Conservation (phyloP, 352 stramenopile species). For the Phytophthora pisi region DNA sequence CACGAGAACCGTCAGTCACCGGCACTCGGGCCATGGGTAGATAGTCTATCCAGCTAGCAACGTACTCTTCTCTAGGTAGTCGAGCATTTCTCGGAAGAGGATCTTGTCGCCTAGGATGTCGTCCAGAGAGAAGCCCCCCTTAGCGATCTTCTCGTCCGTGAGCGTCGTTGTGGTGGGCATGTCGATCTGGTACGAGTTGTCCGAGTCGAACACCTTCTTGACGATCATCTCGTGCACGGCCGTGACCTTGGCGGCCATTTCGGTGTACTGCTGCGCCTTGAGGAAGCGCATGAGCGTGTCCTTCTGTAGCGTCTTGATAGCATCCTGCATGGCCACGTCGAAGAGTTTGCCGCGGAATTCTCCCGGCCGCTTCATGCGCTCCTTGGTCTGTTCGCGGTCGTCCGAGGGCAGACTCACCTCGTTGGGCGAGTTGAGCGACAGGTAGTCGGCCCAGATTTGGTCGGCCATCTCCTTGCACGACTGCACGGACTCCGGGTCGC, state of each 20-base stretch:
- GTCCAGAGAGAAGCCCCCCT: slow-evolving; percentile 74
- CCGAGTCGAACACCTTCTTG: slow-evolving; percentile 68
- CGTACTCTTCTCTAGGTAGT: slow-evolving; percentile 87
- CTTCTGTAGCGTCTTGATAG: slow-evolving; percentile 85
- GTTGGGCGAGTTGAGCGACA: slow-evolving; percentile 85
- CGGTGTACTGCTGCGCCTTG: slow-evolving; percentile 79
- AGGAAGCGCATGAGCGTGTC: slow-evolving; percentile 83
- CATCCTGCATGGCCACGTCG: slow-evolving; percentile 81
- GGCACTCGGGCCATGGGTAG: too few relatives aligned
- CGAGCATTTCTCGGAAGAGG: slow-evolving; percentile 83
- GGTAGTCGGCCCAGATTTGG: slow-evolving; percentile 83
- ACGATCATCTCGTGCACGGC: slow-evolving; percentile 62
- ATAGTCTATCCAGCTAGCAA: too few relatives aligned
- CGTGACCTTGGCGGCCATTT: slow-evolving; percentile 69
- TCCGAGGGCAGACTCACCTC: slow-evolving; percentile 83
- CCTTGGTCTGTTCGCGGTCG: slow-evolving; percentile 79
- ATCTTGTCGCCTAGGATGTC: slow-evolving; percentile 85
- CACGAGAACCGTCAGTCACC: slow-evolving; percentile 4
- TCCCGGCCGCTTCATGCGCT: slow-evolving; percentile 82
- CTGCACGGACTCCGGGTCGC: slow-evolving; percentile 75
- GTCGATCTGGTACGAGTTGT: slow-evolving; percentile 74
- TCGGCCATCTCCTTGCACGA: slow-evolving; percentile 87
- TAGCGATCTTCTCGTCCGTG: slow-evolving; percentile 64
- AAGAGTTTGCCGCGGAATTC: slow-evolving; percentile 84
- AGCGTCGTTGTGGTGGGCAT: slow-evolving; percentile 59